These are phyloP conservation scores for Zasmidium cellare DNA, from an alignment of 2,329 filamentous ascomycete genomes.

Conservation along the genomic window DNA sequence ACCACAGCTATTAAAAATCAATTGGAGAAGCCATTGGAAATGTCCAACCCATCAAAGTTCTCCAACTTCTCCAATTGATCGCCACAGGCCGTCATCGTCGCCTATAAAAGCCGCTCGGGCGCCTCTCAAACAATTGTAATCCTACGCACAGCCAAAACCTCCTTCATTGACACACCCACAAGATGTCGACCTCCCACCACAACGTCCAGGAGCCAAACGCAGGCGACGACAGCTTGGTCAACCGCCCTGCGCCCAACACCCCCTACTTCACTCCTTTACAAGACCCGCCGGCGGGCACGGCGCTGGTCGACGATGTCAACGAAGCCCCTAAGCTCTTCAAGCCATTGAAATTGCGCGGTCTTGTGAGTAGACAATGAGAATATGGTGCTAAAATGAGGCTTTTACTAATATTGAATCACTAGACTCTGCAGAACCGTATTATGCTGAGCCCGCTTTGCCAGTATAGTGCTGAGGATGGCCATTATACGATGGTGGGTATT, in stretches of 20 bases:
- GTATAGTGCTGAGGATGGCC: constrained; percentile 67
- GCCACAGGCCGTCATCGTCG: background rate
- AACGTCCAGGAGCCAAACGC: constrained; percentile 21
- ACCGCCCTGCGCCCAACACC: constrained; percentile 45
- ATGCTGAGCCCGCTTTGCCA: constrained; percentile 66
- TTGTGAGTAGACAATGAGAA: too few relatives aligned
- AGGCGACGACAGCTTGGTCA: constrained; percentile 33
- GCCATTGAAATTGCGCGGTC: constrained; percentile 56
- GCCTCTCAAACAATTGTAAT: background rate
- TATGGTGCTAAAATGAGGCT: too few relatives aligned
- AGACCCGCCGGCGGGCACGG: constrained; percentile 48
- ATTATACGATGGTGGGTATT: constrained; percentile 62
- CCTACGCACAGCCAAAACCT: background rate
- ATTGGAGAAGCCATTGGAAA: background rate
- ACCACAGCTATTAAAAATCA: background rate
- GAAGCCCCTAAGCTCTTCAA: constrained; percentile 61
- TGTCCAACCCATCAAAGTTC: background rate
- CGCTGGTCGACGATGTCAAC: constrained; percentile 46
- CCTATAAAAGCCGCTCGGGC: background rate
- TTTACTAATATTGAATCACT: too few relatives aligned
- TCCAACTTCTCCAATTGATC: background rate
- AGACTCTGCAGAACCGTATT: constrained; percentile 48
- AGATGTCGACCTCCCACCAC: constrained; percentile 32
- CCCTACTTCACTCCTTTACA: constrained; percentile 52
- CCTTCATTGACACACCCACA: background rate